These are phyloP conservation scores for Paragyromitra xinjiangensis DNA, from an alignment of 495 filamentous ascomycete genomes.

Conservation along the genomic window DNA sequence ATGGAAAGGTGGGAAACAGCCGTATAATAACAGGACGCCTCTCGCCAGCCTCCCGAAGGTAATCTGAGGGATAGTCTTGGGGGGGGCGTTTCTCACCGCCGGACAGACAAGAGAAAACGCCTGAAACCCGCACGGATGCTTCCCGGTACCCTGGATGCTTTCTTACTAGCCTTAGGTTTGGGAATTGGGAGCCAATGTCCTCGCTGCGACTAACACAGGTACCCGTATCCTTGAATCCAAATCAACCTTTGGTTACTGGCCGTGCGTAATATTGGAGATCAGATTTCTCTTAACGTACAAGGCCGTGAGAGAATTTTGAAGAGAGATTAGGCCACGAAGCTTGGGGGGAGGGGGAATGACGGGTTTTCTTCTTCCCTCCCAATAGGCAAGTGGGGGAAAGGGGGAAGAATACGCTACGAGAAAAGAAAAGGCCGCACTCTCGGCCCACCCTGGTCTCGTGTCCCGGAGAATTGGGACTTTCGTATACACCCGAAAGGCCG, in stretches of 20 bases:
- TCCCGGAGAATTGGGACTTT: conserved; percentile 48
- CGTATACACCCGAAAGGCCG: conserved; percentile 45
- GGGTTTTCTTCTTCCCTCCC: conserved; percentile 14
- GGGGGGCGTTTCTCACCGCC: conserved; percentile 33
- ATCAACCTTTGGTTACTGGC: conserved; percentile 36
- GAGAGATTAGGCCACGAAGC: conserved; percentile 20
- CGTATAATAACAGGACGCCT: conserved; percentile 44
- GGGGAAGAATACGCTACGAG: conserved; percentile 23
- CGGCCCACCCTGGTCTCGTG: conserved; percentile 42
- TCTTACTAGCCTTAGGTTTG: conserved; percentile 41
- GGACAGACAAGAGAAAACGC: conserved; percentile 41
- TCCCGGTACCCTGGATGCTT: conserved; percentile 55
- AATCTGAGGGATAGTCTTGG: conserved; percentile 17
- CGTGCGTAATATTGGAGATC: conserved; percentile 41
- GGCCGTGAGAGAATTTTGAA: conserved; percentile 7
- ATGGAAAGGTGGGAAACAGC: conserved; percentile 31
- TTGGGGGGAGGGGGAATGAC: conserved; percentile 9
- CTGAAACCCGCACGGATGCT: conserved; percentile 55
- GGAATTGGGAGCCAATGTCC: conserved; percentile 36
- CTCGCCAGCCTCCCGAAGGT: conserved; percentile 25
- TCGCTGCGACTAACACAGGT: conserved; percentile 36
- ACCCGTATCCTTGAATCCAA: conserved; percentile 44
- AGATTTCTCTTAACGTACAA: conserved; percentile 14
- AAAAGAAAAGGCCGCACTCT: conserved; percentile 43
- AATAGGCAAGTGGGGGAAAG: conserved; percentile 31